Evolutionary conservation across 768 basidiomycete genomes (phyloP).

Genomic region (Mycena leptocephala): DNA sequence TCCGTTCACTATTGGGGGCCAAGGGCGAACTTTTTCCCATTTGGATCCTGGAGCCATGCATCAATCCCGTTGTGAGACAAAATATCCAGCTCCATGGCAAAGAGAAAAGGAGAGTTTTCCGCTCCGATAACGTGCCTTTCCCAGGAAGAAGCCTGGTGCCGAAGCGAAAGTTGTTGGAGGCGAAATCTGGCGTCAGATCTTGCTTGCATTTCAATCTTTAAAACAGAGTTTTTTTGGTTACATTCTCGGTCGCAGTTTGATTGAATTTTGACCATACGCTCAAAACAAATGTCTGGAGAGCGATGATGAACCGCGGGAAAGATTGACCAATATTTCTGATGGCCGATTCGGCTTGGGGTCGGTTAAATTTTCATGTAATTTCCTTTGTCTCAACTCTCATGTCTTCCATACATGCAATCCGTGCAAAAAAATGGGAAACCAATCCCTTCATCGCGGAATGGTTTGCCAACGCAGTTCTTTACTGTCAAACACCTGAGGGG

Average conservation of each 20-base stretch:
- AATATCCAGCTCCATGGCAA: not conserved
- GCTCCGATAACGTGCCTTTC: not conserved
- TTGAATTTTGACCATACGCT: too few species aligned
- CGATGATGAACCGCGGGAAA: not conserved
- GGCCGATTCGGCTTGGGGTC: too few species aligned
- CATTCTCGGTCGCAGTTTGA: too few species aligned
- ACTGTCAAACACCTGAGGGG: conserved; percentile 23
- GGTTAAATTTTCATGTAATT: too few species aligned
- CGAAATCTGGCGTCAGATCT: too few species aligned
- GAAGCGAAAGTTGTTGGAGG: too few species aligned
- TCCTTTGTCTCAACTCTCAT: not conserved
- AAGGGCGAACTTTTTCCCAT: not conserved
- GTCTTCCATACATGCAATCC: conserved; percentile 12
- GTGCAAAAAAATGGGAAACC: conserved; percentile 23
- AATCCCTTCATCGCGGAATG: conserved; percentile 27
- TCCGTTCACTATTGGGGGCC: not conserved
- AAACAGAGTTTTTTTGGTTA: too few species aligned
- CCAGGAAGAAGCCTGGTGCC: conserved; percentile 10
- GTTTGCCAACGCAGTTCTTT: conserved; percentile 19
- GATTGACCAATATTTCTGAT: too few species aligned
- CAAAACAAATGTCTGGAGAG: too few species aligned
- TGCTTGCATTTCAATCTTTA: too few species aligned
- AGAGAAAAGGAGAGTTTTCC: not conserved
- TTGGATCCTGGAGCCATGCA: not conserved
- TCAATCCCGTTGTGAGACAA: not conserved